phyloP scores from a whole-genome alignment of 768 basidiomycete genomes.

The Vararia minispora region DNA sequence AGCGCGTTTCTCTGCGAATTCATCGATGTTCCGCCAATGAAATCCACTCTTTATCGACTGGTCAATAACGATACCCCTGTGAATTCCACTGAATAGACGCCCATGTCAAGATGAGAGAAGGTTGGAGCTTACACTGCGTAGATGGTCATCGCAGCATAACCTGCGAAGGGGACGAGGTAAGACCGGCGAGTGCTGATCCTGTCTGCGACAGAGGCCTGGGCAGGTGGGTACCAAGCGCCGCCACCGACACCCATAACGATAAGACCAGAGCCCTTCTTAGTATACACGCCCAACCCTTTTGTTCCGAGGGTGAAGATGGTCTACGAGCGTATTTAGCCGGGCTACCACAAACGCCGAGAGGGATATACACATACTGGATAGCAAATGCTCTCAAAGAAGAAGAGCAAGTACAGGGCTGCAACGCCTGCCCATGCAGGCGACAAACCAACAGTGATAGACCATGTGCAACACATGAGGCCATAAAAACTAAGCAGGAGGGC shows the following conservation, averaged over 20 bases:
- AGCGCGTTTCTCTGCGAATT: conserved; percentile 20
- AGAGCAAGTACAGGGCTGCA: conserved; percentile 49
- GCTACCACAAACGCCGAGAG: not conserved
- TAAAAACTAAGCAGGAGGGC: conserved; percentile 49
- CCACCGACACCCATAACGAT: conserved; percentile 61
- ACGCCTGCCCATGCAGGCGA: conserved; percentile 43
- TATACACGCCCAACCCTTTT: conserved; percentile 49
- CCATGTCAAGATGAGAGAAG: conserved; percentile 3
- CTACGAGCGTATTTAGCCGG: conserved; percentile 13
- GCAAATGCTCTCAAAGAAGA: conserved; percentile 72
- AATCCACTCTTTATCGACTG: conserved; percentile 40
- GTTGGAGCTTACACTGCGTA: conserved; percentile 52
- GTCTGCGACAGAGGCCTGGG: conserved; percentile 47
- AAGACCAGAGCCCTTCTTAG: conserved; percentile 50
- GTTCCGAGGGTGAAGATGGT: conserved; percentile 58
- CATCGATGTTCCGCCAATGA: conserved; percentile 36
- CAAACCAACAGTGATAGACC: conserved; percentile 39
- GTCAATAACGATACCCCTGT: conserved; percentile 41
- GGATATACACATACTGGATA: conserved; percentile 35
- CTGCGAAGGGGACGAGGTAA: conserved; percentile 49
- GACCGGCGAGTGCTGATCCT: conserved; percentile 36
- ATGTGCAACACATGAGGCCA: conserved; percentile 37
- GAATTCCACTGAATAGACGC: conserved; percentile 1
- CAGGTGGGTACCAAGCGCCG: conserved; percentile 60
- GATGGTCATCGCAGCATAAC: conserved; percentile 44